A percentile compares a stretch with the other conserved stretches of the same genome.
Conservation (phyloP, 208 protist genomes). For the Leishmania aethiopica region DNA sequence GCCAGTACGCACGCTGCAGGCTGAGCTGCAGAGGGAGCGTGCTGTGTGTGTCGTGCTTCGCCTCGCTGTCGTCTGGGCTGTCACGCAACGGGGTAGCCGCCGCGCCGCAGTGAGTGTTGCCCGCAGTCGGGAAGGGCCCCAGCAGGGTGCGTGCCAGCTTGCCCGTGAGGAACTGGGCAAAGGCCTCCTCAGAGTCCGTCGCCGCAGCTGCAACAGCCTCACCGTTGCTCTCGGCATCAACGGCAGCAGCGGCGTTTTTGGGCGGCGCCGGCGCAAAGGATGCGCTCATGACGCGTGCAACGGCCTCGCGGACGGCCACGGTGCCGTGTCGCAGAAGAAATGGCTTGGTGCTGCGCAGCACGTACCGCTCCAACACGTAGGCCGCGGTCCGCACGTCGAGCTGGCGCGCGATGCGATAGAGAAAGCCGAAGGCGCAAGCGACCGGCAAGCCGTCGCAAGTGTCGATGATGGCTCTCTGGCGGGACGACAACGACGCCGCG, state of each 20-base stretch:
- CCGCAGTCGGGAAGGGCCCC: background rate
- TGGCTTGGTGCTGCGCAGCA: slow-evolving; percentile 41
- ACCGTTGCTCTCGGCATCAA: background rate
- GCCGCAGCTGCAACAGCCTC: background rate
- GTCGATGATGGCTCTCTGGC: slow-evolving; percentile 38
- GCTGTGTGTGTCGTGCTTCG: background rate
- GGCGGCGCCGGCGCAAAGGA: slow-evolving; percentile 2
- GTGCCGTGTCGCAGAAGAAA: slow-evolving; percentile 55
- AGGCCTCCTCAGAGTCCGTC: slow-evolving; percentile 4
- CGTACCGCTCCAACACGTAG: slow-evolving; percentile 48
- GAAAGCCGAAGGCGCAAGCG: slow-evolving; percentile 52
- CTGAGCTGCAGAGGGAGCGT: background rate
- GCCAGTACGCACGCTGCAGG: slow-evolving; percentile 23
- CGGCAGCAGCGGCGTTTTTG: background rate
- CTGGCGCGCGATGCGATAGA: slow-evolving; percentile 43
- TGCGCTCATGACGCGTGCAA: slow-evolving; percentile 51
- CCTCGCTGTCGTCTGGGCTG: background rate
- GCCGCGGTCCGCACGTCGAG: slow-evolving; percentile 29
- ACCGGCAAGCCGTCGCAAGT: slow-evolving; percentile 45
- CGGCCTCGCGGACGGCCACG: slow-evolving; percentile 61
- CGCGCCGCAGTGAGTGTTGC: background rate
- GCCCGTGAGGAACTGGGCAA: slow-evolving; percentile 12
- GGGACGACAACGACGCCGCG: background rate
- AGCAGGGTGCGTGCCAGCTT: slow-evolving; percentile 4
- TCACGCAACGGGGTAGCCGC: background rate